phyloP scores from a whole-genome alignment of 345 rosid species.

The Ricinus communis region DNA sequence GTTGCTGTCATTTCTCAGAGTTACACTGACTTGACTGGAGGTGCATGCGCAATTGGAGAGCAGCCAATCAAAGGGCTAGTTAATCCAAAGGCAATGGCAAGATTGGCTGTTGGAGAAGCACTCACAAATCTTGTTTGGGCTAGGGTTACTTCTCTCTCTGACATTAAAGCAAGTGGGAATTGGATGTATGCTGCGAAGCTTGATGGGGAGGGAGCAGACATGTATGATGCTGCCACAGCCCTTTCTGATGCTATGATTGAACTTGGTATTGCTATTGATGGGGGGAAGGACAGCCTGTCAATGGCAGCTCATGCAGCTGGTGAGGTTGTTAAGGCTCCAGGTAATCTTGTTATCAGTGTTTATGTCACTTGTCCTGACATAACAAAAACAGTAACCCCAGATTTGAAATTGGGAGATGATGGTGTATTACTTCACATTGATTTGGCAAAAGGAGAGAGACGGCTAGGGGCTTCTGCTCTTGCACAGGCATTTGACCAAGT shows the following conservation, averaged over 20 bases:
- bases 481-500: slow-evolving; percentile 84
- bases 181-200: slow-evolving; percentile 99
- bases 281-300: slow-evolving; percentile 91
- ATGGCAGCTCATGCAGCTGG: slow-evolving; percentile 84
- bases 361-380: slow-evolving; percentile 86
- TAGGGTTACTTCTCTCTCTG: slow-evolving; percentile 75
- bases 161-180: slow-evolving; percentile 91
- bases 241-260: slow-evolving; percentile 89
- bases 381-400: slow-evolving; percentile 88
- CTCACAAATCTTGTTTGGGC: slow-evolving; percentile 94
- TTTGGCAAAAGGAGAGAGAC: slow-evolving; percentile 76
- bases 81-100: slow-evolving; percentile 91
- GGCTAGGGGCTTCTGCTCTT: slow-evolving; percentile 87
- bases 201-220: slow-evolving; percentile 91
- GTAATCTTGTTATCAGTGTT: slow-evolving; percentile 85
- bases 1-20: slow-evolving; percentile 96
- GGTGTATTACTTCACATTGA: slow-evolving; percentile 78
- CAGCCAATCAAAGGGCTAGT: slow-evolving; percentile 86
- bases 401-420: slow-evolving; percentile 69
- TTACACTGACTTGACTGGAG: slow-evolving; percentile 71
- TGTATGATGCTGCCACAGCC: slow-evolving; percentile 88
- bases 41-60: slow-evolving; percentile 93
- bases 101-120: slow-evolving; percentile 90
- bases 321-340: slow-evolving; percentile 94
- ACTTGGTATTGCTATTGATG: slow-evolving; percentile 95